Conservation (phyloP, 192 early-diverging fungal species). For the Coemansia sp. region DNA sequence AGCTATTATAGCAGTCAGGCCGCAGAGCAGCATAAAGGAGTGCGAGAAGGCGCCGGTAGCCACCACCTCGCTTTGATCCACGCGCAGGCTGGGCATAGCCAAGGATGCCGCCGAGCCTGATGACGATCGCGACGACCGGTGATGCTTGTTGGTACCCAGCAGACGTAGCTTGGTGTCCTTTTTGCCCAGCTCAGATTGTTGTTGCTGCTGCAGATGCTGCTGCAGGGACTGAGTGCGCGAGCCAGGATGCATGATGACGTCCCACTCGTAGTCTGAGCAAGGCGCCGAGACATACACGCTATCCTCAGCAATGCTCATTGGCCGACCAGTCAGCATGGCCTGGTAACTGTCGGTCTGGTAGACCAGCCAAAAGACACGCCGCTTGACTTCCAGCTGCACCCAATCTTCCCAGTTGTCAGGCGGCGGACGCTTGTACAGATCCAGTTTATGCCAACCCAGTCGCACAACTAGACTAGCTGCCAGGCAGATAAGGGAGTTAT, state of each 20-base stretch:
- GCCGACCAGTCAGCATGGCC: conserved; percentile 47
- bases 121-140: conserved; percentile 29
- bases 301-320: conserved; percentile 42
- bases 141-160: conserved; percentile 1
- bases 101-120: conserved; percentile 23
- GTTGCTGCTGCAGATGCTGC: not conserved
- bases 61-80: conserved; percentile 35
- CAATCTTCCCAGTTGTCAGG: conserved; percentile 39
- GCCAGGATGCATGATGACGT: conserved; percentile 12
- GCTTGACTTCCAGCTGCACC: conserved; percentile 32
- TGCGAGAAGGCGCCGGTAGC: conserved; percentile 49
- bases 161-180: not conserved
- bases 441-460: conserved; percentile 43
- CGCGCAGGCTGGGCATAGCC: conserved; percentile 15
- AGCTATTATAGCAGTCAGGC: conserved; percentile 43
- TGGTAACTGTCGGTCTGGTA: conserved; percentile 54
- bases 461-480: conserved; percentile 45
- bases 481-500: conserved; percentile 51
- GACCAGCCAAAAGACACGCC: conserved; percentile 49
- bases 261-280: conserved; percentile 51
- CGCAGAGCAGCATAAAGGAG: conserved; percentile 53
- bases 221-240: not conserved
- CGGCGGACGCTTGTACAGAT: conserved; percentile 34
- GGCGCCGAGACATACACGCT: conserved; percentile 46
- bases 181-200: not conserved